Conservation (phyloP, 73 alveolate genomes). For the Blepharisma stoltei region DNA sequence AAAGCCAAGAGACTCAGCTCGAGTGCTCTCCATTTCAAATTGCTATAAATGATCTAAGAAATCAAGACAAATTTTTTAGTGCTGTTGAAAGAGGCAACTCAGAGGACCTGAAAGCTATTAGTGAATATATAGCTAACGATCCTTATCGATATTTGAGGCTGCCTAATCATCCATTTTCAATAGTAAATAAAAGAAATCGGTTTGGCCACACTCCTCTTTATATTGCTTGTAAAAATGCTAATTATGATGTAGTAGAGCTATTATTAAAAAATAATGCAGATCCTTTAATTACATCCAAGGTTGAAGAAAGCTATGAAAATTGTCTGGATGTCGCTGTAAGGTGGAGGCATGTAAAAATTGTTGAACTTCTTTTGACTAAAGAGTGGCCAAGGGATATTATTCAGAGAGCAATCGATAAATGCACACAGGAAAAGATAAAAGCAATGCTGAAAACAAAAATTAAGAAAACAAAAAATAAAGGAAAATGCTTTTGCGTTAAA, state of each 20-base stretch:
- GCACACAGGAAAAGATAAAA: no score
- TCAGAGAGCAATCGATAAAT: neutral
- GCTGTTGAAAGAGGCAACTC: constrained; percentile 20
- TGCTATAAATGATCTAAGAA: neutral
- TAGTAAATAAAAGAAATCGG: neutral
- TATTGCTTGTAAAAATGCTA: constrained; percentile 17
- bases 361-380: neutral
- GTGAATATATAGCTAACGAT: neutral
- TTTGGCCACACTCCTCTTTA: neutral
- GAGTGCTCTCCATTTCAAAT: neutral
- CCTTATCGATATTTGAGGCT: neutral
- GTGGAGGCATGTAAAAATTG: neutral
- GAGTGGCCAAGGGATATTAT: neutral
- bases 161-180: neutral
- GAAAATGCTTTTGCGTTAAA: no score
- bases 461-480: no score
- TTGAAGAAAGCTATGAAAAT: constrained; percentile 4
- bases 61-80: neutral
- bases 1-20: neutral
- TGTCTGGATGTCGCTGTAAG: constrained; percentile 14
- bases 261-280: neutral
- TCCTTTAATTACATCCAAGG: neutral
- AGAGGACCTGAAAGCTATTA: neutral
- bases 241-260: neutral
- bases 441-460: no score